Evolutionary conservation across 768 basidiomycete genomes (phyloP).

Genomic region (Boletus pseudo-olivaceus): DNA sequence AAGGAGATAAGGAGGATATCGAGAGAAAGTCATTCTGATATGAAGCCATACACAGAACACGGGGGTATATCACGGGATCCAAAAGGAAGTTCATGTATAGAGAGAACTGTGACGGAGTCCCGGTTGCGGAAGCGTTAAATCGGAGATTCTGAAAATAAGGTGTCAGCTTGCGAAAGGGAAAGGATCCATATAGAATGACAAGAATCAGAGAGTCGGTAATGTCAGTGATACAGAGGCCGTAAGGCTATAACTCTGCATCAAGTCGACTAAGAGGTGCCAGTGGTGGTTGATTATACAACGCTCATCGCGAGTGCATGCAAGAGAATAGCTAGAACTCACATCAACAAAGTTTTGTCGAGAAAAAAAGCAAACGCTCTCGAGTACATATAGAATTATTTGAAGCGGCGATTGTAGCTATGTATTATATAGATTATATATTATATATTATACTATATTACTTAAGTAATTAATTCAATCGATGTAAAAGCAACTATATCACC

Average conservation of each 20-base stretch:
- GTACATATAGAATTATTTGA: conserved; percentile 4
- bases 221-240: conserved; percentile 63
- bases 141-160: conserved; percentile 8
- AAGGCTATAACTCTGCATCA: conserved; percentile 40
- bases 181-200: neutral
- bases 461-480: too few relatives aligned
- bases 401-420: conserved; percentile 22
- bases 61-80: conserved; percentile 2
- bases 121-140: neutral
- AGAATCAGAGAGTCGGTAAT: conserved; percentile 61
- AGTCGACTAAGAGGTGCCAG: conserved; percentile 95
- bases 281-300: conserved; percentile 67
- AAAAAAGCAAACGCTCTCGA: neutral
- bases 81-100: neutral
- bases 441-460: too few relatives aligned
- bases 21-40: neutral
- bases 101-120: neutral
- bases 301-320: conserved; percentile 57
- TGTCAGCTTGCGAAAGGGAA: conserved; percentile 16
- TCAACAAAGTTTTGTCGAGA: neutral
- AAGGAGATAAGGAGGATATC: conserved; percentile 8
- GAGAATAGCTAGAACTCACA: conserved; percentile 16
- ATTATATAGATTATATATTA: too few relatives aligned
- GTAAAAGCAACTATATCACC: too few relatives aligned
- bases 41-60: neutral